Conservation (phyloP, 2,329 filamentous ascomycete genomes). For the Emydomyces testavorans region DNA sequence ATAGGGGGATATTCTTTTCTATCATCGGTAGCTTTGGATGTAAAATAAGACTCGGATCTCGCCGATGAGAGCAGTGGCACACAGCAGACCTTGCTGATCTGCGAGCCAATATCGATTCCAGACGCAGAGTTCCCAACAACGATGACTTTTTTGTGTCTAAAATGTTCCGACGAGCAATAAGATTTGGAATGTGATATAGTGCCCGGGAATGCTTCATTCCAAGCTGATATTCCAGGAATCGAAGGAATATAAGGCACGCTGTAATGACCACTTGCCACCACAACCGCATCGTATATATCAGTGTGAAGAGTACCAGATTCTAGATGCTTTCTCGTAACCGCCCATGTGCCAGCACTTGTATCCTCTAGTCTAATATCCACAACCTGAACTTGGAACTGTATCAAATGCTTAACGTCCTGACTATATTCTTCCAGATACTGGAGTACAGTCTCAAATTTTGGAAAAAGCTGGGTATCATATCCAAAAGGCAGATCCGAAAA, state of each 20-base stretch:
- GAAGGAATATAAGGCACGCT: conserved; percentile 55
- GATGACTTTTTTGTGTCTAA: conserved; percentile 59
- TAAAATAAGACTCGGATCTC: conserved; percentile 40
- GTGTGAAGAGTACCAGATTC: conserved; percentile 31
- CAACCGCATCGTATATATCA: conserved; percentile 58
- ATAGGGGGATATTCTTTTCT: conserved; percentile 50
- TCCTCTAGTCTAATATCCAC: conserved; percentile 42
- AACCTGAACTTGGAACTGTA: conserved; percentile 62
- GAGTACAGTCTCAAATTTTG: conserved; percentile 57
- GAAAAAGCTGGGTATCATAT: conserved; percentile 57
- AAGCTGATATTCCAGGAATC: conserved; percentile 48
- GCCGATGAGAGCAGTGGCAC: conserved; percentile 54
- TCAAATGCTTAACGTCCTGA: conserved; percentile 52
- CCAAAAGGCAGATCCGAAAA: conserved; percentile 62
- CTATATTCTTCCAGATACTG: conserved; percentile 65
- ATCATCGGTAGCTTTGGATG: conserved; percentile 30
- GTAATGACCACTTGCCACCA: conserved; percentile 67
- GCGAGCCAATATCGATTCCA: conserved; percentile 68
- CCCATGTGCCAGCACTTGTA: conserved; percentile 44
- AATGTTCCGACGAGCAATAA: conserved; percentile 57
- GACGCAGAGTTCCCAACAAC: conserved; percentile 78
- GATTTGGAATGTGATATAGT: conserved; percentile 65
- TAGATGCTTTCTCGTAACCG: conserved; percentile 45
- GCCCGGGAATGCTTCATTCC: conserved; percentile 48
- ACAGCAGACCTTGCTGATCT: conserved; percentile 54